phyloP scores from a whole-genome alignment of 257 asterid genomes.

The Capsicum baccatum region DNA sequence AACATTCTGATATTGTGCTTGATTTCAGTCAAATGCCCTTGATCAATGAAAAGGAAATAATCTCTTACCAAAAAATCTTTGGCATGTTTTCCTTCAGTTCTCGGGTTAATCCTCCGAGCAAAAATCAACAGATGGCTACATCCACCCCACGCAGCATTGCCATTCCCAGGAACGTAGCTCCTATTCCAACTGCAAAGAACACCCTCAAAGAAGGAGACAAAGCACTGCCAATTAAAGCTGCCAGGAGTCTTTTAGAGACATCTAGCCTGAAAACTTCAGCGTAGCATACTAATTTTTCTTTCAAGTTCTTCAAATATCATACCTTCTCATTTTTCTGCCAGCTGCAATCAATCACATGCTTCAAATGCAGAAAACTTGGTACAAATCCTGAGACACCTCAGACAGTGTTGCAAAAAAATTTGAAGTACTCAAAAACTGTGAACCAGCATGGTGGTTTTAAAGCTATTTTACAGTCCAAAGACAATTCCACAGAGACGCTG shows the following conservation, averaged over 20 bases:
- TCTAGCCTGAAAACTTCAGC: slow-evolving; percentile 53
- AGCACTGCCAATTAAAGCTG: slow-evolving; percentile 46
- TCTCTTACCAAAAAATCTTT: slow-evolving; percentile 30
- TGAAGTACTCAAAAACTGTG: slow-evolving; percentile 44
- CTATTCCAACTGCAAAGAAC: slow-evolving; percentile 41
- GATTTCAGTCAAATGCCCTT: slow-evolving; percentile 9
- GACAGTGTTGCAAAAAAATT: slow-evolving; percentile 44
- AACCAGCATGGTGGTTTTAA: slow-evolving; percentile 43
- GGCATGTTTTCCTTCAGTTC: slow-evolving; percentile 46
- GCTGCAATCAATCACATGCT: slow-evolving; percentile 20
- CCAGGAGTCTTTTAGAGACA: slow-evolving; percentile 44
- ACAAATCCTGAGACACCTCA: slow-evolving; percentile 48
- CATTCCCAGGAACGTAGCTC: slow-evolving; percentile 40
- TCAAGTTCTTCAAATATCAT: background rate
- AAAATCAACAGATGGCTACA: slow-evolving; percentile 44
- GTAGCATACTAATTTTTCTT: slow-evolving; percentile 41
- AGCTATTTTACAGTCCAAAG: slow-evolving; percentile 39
- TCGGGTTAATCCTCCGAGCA: slow-evolving; percentile 43
- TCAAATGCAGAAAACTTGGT: slow-evolving; percentile 47
- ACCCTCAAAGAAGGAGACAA: slow-evolving; percentile 38
- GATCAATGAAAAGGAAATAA: slow-evolving; percentile 23
- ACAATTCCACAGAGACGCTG: slow-evolving; percentile 34
- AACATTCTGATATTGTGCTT: background rate
- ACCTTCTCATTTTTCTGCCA: background rate
- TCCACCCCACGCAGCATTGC: slow-evolving; percentile 44